Conservation (phyloP, 2,329 filamentous ascomycete genomes). For the Didymella arachidicola region DNA sequence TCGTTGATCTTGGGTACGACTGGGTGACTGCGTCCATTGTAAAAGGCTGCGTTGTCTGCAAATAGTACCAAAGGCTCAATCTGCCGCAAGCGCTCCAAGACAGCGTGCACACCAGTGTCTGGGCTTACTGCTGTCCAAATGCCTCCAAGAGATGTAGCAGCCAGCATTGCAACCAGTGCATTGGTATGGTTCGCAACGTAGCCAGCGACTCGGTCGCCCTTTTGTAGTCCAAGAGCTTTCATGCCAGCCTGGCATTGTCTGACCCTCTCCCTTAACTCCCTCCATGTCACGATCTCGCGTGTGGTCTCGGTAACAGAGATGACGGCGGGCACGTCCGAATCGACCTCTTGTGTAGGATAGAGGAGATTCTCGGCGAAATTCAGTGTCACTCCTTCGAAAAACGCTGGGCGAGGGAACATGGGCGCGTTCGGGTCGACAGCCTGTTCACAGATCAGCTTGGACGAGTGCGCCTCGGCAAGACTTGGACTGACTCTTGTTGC, state of each 20-base stretch:
- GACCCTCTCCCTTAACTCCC: slow-evolving; percentile 78
- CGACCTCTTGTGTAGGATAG: slow-evolving; percentile 69
- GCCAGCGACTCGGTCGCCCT: slow-evolving; percentile 69
- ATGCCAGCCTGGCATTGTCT: slow-evolving; percentile 75
- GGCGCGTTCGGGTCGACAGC: slow-evolving; percentile 71
- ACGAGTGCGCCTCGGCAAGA: neutral
- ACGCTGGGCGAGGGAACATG: slow-evolving; percentile 87
- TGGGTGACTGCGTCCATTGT: slow-evolving; percentile 91
- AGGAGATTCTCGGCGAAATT: slow-evolving; percentile 97
- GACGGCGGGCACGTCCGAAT: slow-evolving; percentile 71
- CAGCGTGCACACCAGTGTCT: slow-evolving; percentile 89
- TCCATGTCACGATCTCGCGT: slow-evolving; percentile 76
- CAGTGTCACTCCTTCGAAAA: slow-evolving; percentile 79
- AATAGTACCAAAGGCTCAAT: slow-evolving; percentile 85
- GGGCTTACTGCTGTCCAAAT: slow-evolving; percentile 94
- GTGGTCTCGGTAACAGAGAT: slow-evolving; percentile 81
- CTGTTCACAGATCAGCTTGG: slow-evolving; percentile 54
- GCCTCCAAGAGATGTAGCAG: slow-evolving; percentile 80
- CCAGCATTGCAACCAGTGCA: slow-evolving; percentile 86
- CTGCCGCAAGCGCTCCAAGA: slow-evolving; percentile 85
- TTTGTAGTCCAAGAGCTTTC: slow-evolving; percentile 68
- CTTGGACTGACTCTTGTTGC: slow-evolving; percentile 66
- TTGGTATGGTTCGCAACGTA: slow-evolving; percentile 92
- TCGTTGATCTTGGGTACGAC: slow-evolving; percentile 80
- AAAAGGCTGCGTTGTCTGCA: slow-evolving; percentile 85